Conservation (phyloP, 2,329 filamentous ascomycete genomes). For the Ramularia collo-cygni region DNA sequence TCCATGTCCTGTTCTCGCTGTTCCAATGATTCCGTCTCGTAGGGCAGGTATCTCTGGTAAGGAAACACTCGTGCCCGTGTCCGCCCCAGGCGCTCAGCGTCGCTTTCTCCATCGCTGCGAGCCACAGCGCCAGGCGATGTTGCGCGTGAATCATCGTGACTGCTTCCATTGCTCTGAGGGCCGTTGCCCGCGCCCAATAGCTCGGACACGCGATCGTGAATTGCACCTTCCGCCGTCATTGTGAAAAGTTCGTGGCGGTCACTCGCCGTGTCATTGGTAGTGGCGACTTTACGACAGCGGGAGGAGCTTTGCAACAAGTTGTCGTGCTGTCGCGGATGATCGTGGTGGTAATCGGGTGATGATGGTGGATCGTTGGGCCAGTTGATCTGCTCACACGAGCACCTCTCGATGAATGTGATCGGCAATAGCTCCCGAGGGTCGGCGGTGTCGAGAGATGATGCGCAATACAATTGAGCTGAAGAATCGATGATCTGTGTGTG, state of each 20-base stretch:
- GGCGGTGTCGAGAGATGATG: conserved; percentile 3
- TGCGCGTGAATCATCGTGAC: conserved; percentile 72
- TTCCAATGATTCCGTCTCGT: conserved; percentile 71
- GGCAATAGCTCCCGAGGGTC: background rate
- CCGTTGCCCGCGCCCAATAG: conserved; percentile 30
- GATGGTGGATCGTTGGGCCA: background rate
- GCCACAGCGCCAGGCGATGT: conserved; percentile 69
- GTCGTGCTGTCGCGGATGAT: too few relatives aligned
- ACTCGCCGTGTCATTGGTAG: conserved; percentile 16
- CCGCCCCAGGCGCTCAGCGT: conserved; percentile 57
- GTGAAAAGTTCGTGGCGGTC: conserved; percentile 11
- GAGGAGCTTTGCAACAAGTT: too few relatives aligned
- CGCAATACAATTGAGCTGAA: background rate
- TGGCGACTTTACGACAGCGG: background rate
- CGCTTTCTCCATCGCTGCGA: conserved; percentile 23
- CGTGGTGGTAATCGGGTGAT: too few relatives aligned
- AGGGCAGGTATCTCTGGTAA: conserved; percentile 86
- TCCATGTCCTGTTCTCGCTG: conserved; percentile 72
- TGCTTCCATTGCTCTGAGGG: background rate
- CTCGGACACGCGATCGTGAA: conserved; percentile 33
- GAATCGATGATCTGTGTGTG: conserved; percentile 3
- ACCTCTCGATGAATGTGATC: background rate
- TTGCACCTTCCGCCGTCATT: conserved; percentile 21
- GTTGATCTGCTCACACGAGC: too few relatives aligned
- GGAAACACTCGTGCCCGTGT: conserved; percentile 78